Percentiles rank a stretch among this genome's conserved stretches.
These are phyloP conservation scores for Bruguiera parviflora DNA, from an alignment of 345 rosid species.

Conservation along the genomic window DNA sequence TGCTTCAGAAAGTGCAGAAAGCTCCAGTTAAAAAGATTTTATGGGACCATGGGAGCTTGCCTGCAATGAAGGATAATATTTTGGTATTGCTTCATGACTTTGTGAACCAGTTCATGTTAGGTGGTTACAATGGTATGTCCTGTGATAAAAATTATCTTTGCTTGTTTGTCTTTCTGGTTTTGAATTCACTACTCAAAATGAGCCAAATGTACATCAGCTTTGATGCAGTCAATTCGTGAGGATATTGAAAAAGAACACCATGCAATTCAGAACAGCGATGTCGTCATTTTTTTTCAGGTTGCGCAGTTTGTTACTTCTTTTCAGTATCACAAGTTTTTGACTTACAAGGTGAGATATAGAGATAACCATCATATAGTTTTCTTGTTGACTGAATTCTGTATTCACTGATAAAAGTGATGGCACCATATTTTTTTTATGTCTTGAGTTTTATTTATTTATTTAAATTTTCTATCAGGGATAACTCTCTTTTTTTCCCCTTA, in stretches of 20 bases:
- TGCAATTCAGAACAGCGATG: conserved; percentile 69
- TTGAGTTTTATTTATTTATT: not conserved
- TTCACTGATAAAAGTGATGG: not conserved
- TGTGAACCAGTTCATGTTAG: conserved; percentile 68
- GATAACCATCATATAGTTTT: not conserved
- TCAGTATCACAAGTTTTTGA: conserved; percentile 61
- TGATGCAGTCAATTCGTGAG: conserved; percentile 76
- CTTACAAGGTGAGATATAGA: conserved; percentile 53
- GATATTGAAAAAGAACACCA: conserved; percentile 88
- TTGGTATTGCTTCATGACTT: conserved; percentile 71
- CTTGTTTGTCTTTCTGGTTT: conserved; percentile 7
- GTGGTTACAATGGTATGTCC: conserved; percentile 79
- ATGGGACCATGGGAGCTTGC: conserved; percentile 56
- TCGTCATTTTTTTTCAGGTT: conserved; percentile 67
- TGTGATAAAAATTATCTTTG: conserved; percentile 8
- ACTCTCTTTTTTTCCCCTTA: no score
- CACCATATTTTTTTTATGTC: not conserved
- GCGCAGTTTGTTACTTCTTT: conserved; percentile 77
- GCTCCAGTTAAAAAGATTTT: conserved; percentile 50
- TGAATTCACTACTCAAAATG: conserved; percentile 19
- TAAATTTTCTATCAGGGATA: not conserved
- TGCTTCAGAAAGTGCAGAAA: conserved; percentile 38
- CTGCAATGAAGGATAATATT: conserved; percentile 45
- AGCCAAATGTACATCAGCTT: conserved; percentile 42
- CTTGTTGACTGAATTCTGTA: not conserved